Conservation (phyloP, 2,329 filamentous ascomycete genomes). For the Penicillium sclerotigenum region DNA sequence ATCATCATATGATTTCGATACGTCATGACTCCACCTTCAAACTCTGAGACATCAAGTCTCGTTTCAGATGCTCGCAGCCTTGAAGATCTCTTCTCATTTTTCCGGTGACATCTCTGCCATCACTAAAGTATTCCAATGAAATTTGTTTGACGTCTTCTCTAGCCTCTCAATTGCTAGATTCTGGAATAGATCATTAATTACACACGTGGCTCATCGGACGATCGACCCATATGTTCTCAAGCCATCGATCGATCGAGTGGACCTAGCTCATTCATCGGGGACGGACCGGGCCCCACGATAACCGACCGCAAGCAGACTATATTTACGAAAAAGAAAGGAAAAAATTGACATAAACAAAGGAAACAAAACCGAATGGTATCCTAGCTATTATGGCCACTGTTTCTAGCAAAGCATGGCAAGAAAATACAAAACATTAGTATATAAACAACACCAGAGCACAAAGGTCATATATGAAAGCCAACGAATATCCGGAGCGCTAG, state of each 20-base stretch:
- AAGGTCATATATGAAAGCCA: background rate
- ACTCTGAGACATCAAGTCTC: background rate
- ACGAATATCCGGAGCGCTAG: background rate
- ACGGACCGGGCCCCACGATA: constrained; percentile 3
- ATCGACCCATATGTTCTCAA: background rate
- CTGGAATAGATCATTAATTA: background rate
- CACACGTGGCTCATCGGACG: background rate
- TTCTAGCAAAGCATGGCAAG: background rate
- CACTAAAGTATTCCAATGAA: background rate
- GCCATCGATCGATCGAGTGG: background rate
- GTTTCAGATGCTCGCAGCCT: background rate
- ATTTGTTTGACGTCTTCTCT: background rate
- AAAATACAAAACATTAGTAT: background rate
- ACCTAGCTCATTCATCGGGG: background rate
- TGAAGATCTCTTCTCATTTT: background rate
- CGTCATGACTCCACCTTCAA: constrained; percentile 12
- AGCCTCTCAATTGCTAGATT: background rate
- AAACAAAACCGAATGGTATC: background rate
- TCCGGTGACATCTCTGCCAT: background rate
- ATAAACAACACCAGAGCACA: background rate
- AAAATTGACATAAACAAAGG: background rate
- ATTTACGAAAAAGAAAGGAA: background rate
- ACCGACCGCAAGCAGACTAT: background rate
- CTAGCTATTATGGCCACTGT: background rate
- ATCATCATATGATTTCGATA: constrained; percentile 3